Evolutionary conservation across 371 early-diverging fungal genomes (phyloP).

Genomic region (Apophysomyces trapeziformis): DNA sequence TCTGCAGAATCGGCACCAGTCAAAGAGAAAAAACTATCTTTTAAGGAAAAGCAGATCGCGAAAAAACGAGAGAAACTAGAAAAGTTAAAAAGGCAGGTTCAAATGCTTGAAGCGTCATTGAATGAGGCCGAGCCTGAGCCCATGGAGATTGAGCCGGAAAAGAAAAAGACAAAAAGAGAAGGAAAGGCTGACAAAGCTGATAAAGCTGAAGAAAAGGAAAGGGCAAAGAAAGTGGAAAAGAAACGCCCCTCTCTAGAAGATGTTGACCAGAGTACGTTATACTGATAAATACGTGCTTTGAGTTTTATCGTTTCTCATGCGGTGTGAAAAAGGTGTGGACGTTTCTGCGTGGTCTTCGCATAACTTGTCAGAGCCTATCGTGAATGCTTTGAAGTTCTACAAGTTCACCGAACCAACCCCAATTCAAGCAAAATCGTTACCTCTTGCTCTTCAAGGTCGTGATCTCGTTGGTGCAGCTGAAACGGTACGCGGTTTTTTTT

Average conservation of each 20-base stretch:
- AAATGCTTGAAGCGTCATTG: conserved; percentile 21
- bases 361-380: conserved; percentile 56
- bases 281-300: not conserved
- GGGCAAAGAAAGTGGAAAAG: conserved; percentile 32
- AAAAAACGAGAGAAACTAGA: conserved; percentile 36
- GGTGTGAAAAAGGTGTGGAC: conserved; percentile 44
- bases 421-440: conserved; percentile 91
- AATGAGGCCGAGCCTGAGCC: not conserved
- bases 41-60: conserved; percentile 28
- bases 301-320: not conserved
- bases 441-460: conserved; percentile 70
- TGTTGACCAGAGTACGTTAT: conserved; percentile 39
- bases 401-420: conserved; percentile 88
- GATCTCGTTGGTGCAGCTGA: conserved; percentile 98
- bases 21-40: conserved; percentile 22
- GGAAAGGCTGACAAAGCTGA: conserved; percentile 14
- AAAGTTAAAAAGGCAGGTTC: conserved; percentile 25
- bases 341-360: conserved; percentile 63
- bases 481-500: conserved; percentile 61
- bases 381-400: conserved; percentile 70
- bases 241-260: conserved; percentile 40
- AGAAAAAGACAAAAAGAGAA: conserved; percentile 10
- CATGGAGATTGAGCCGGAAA: conserved; percentile 11
- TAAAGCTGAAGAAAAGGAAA: conserved; percentile 24
- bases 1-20: conserved; percentile 2